These are phyloP conservation scores for Cucurbita ficifolia DNA, from an alignment of 306 rosid species.

Conservation along the genomic window DNA sequence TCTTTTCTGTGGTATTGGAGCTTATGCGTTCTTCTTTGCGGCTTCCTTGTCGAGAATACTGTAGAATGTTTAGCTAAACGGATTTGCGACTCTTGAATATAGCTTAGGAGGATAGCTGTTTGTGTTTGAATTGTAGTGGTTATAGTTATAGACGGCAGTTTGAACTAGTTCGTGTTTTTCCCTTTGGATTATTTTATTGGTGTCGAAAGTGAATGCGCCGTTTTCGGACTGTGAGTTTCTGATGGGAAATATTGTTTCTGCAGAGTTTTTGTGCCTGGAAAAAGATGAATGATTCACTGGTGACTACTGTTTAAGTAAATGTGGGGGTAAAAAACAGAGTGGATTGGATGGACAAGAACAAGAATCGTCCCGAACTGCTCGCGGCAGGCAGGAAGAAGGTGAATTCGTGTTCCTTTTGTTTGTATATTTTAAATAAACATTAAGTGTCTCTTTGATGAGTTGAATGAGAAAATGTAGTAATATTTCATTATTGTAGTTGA, in stretches of 20 bases:
- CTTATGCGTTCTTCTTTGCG: background rate
- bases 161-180: background rate
- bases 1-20: background rate
- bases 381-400: constrained; percentile 87
- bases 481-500: background rate
- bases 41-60: background rate
- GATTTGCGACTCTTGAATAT: background rate
- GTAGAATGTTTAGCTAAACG: background rate
- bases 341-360: constrained; percentile 77
- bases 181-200: background rate
- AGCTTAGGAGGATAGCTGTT: background rate
- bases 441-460: background rate
- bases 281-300: constrained; percentile 23
- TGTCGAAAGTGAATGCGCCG: background rate
- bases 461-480: background rate
- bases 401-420: background rate
- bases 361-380: constrained; percentile 89
- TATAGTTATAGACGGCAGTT: background rate
- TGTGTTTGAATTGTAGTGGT: background rate
- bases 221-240: background rate
- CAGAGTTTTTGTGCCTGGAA: constrained; percentile 7
- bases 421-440: background rate
- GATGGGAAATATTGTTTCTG: background rate
- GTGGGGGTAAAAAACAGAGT: constrained; percentile 40
- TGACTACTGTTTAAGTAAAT: constrained; percentile 9